A percentile compares a stretch with the other conserved stretches of the same genome.
These are phyloP conservation scores for Ophiocordyceps sinensis DNA, from an alignment of 2,329 filamentous ascomycete species.

Conservation along the genomic window DNA sequence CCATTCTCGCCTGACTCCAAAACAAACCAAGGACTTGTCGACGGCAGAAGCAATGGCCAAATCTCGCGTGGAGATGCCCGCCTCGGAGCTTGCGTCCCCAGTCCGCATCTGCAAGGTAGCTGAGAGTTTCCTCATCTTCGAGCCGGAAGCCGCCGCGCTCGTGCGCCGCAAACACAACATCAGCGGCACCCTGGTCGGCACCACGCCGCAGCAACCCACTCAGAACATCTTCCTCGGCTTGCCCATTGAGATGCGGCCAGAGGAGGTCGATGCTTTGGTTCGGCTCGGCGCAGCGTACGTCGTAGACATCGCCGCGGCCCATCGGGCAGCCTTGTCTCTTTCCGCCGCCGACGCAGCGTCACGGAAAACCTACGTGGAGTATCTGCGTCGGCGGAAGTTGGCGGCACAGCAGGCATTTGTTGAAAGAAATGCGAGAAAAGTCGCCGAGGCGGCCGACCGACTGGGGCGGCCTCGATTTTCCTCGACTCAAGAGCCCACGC, in stretches of 20 bases:
- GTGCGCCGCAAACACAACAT: conserved; percentile 71
- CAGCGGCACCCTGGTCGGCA: conserved; percentile 74
- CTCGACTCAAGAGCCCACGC: not conserved
- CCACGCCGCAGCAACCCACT: conserved; percentile 80
- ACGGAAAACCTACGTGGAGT: conserved; percentile 49
- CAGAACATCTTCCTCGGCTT: conserved; percentile 89
- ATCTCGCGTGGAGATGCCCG: not conserved
- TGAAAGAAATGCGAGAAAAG: conserved; percentile 23
- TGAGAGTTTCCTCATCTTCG: conserved; percentile 78
- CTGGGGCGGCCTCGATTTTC: conserved; percentile 3
- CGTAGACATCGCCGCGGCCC: conserved; percentile 63
- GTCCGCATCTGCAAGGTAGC: conserved; percentile 72
- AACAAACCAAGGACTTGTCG: no score
- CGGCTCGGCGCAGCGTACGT: conserved; percentile 64
- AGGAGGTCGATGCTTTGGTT: conserved; percentile 73
- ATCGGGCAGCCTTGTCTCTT: conserved; percentile 45
- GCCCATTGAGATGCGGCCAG: conserved; percentile 77
- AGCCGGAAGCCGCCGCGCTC: conserved; percentile 63
- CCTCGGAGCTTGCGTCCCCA: conserved; percentile 15
- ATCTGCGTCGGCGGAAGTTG: conserved; percentile 29
- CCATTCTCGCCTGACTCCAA: no score
- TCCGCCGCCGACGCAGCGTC: conserved; percentile 34
- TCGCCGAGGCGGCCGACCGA: conserved; percentile 12
- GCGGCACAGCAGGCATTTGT: conserved; percentile 24
- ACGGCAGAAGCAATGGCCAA: not conserved